Evolutionary conservation across 23 red algal genomes (phyloP).

Genomic region (Cyanidioschyzon merolae): DNA sequence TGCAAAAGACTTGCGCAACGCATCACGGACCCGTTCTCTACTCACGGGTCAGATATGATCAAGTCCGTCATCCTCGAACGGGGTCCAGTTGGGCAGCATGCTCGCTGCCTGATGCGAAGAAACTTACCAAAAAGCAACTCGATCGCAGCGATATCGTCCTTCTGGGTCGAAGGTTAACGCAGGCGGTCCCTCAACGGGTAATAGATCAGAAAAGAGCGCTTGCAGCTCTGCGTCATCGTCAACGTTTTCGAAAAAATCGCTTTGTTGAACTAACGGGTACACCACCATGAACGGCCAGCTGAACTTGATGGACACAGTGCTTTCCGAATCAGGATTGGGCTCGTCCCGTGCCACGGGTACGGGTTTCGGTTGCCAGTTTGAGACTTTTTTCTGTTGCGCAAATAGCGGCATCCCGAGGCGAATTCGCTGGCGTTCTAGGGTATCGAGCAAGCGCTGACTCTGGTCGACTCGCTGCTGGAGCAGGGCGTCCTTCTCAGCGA

Average conservation of each 20-base stretch:
- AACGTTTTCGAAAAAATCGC: background rate
- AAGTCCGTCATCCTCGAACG: background rate
- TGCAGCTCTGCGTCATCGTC: background rate
- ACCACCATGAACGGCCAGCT: constrained; percentile 6
- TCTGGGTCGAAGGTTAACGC: background rate
- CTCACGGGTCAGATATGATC: background rate
- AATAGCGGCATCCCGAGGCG: background rate
- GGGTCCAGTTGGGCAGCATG: too few relatives aligned
- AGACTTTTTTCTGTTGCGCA: background rate
- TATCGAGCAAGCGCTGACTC: background rate
- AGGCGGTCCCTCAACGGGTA: background rate
- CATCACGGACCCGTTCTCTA: constrained; percentile 3
- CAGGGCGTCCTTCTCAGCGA: background rate
- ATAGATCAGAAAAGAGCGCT: background rate
- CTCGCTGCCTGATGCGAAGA: too few relatives aligned
- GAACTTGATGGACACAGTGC: background rate
- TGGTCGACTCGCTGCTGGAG: background rate
- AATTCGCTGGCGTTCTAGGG: background rate
- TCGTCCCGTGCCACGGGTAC: too few relatives aligned
- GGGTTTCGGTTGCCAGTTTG: background rate
- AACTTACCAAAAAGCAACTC: background rate
- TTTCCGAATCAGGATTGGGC: background rate
- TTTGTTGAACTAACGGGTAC: background rate
- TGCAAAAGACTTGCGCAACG: background rate
- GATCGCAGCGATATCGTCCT: background rate